These are phyloP conservation scores for Coniochaeta sp. DNA, from an alignment of 2,329 filamentous ascomycete species.

Conservation along the genomic window DNA sequence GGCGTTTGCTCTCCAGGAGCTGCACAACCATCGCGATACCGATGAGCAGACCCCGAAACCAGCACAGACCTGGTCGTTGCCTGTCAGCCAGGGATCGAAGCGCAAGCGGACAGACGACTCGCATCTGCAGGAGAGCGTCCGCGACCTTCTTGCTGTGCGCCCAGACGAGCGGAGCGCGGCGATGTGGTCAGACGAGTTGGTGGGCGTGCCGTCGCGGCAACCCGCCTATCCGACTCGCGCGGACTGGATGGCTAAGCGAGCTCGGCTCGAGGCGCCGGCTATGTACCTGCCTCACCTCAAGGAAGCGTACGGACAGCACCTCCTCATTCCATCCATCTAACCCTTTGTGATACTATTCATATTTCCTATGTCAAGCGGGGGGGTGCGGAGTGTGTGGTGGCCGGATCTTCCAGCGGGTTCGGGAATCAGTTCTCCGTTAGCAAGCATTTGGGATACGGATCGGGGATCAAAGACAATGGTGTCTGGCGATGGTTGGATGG, in stretches of 20 bases:
- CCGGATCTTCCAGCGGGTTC: neutral
- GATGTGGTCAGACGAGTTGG: neutral
- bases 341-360: neutral
- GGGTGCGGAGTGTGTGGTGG: neutral
- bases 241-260: neutral
- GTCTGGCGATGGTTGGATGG: neutral
- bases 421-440: neutral
- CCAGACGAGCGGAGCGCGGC: neutral
- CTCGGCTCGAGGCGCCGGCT: neutral
- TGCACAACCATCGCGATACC: neutral
- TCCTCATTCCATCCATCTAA: neutral
- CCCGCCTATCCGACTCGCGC: neutral
- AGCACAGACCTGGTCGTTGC: neutral
- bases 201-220: neutral
- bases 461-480: neutral
- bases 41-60: neutral
- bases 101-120: neutral
- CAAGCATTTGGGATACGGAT: neutral
- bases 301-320: neutral
- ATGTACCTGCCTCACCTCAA: neutral
- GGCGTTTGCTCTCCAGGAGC: neutral
- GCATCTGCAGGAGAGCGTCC: neutral
- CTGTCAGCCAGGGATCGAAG: neutral
- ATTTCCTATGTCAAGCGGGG: neutral
- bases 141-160: neutral